Base-by-base conservation (phyloP, 805 yeast genomes). In the Wickerhamiella siamensis region DNA sequence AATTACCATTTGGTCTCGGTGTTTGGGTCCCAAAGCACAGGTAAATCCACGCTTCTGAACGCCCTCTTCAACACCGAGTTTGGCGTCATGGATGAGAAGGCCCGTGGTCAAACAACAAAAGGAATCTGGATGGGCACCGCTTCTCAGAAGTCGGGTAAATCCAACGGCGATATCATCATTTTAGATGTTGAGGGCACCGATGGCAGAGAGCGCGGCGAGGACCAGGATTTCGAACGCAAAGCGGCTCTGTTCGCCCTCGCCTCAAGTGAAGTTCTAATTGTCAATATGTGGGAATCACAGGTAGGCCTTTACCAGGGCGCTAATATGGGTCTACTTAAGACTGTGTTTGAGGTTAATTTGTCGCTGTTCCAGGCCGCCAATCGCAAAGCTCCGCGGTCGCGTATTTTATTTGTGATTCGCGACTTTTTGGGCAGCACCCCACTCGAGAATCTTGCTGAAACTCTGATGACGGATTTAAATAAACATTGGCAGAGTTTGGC, bases 161-260 rank as follows among this genome's bases (percentile, higher is more conserved):
- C 18, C 8, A 31, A 5, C 12, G 38, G 17, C 17, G 33, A 43
- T 29, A 48, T 18, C 51, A 36, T 33, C 47, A 93, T 91, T 2
- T 72, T 91, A 71, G 98, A 91, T 57, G 97, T 91, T n/a, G 98
- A 91, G 63, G 98, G 98, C 38, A 87, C 96, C 1, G 98, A 91
- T 63, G 97, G 98, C 38, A 72, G 95, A 46, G 98, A 91, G 62
- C 73, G 96, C 43, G 97, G 97, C 20, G 98, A 91, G 54, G 97
- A 91, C 61, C 96, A 91, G 61, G 98, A 91, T 62, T 91, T 91
- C 60, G 98, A 91, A 62, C 73, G 98, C 44, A 91, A 91, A 52
- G 87, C 95, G 1, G 97, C 97, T 0, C 65, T 91, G 34, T 91
- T 91, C 66, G 97, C 98, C 0, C 66, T 91, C 47, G 75, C 96